These are phyloP conservation scores for Syzygium jambos DNA, from an alignment of 345 rosid genomes.

Conservation along the genomic window DNA sequence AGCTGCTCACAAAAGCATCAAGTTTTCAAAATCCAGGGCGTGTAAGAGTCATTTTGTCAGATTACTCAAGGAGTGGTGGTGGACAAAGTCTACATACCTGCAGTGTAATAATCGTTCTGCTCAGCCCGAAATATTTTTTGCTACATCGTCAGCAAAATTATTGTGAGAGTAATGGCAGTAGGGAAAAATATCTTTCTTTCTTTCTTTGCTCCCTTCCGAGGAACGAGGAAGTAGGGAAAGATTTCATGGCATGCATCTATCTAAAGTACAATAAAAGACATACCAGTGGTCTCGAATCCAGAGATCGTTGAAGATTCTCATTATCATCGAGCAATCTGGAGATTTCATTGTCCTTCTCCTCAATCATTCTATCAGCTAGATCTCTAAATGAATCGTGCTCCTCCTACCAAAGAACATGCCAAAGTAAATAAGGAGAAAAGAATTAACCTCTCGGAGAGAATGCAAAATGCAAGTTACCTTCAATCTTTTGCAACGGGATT, in stretches of 20 bases:
- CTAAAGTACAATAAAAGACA: conserved; percentile 9
- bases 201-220: not conserved
- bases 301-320: conserved; percentile 54
- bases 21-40: not conserved
- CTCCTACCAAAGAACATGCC: conserved; percentile 32
- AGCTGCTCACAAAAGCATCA: not conserved
- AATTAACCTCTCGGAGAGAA: not conserved
- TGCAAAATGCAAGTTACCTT: conserved; percentile 38
- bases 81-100: conserved; percentile 28
- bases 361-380: conserved; percentile 90
- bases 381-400: conserved; percentile 84
- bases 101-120: conserved; percentile 33
- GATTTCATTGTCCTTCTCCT: conserved; percentile 83
- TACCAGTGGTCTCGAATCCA: conserved; percentile 53
- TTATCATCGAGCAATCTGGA: conserved; percentile 68
- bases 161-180: not conserved
- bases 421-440: not conserved
- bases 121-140: conserved; percentile 40
- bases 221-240: not conserved
- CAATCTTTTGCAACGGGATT: conserved; percentile 46
- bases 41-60: not conserved
- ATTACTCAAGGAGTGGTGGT: not conserved
- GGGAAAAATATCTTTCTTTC: not conserved
- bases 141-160: conserved; percentile 9
- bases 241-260: not conserved